Conservation (phyloP, 2,329 filamentous ascomycete species). For the Paraphaeosphaeria minitans region DNA sequence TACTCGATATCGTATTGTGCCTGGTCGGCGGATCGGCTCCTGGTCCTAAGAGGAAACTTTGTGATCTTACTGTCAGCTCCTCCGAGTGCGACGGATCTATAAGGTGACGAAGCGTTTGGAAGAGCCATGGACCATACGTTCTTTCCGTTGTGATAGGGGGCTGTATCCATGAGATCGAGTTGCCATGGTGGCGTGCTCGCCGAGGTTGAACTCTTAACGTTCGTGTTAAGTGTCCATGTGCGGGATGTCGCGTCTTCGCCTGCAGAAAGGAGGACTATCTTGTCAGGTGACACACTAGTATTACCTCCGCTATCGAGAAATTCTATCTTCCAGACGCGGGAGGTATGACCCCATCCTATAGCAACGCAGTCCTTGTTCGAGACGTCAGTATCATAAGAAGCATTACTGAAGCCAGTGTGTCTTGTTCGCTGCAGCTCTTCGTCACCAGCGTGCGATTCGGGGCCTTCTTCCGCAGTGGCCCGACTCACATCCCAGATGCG, state of each 20-base stretch:
- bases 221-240: slow-evolving; percentile 61
- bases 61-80: slow-evolving; percentile 77
- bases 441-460: slow-evolving; percentile 31
- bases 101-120: slow-evolving; percentile 5
- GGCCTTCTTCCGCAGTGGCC: slow-evolving; percentile 34
- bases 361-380: slow-evolving; percentile 58
- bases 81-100: slow-evolving; percentile 53
- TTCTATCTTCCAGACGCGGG: slow-evolving; percentile 85
- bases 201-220: not conserved
- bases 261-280: slow-evolving; percentile 67
- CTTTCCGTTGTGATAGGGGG: slow-evolving; percentile 78
- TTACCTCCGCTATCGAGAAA: slow-evolving; percentile 56
- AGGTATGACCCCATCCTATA: slow-evolving; percentile 81
- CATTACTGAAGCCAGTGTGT: slow-evolving; percentile 54
- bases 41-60: slow-evolving; percentile 17
- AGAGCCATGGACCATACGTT: slow-evolving; percentile 75
- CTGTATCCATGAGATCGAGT: slow-evolving; percentile 61
- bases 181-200: slow-evolving; percentile 24
- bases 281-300: slow-evolving; percentile 43
- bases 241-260: slow-evolving; percentile 84
- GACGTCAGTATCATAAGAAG: slow-evolving; percentile 27
- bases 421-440: slow-evolving; percentile 32
- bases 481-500: slow-evolving; percentile 83
- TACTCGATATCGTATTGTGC: slow-evolving; percentile 36
- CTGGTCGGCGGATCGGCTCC: not conserved